A percentile compares a stretch with the other conserved stretches of the same genome.
Conservation (phyloP, 148 eudicot species). For the Diospyros lotus region DNA sequence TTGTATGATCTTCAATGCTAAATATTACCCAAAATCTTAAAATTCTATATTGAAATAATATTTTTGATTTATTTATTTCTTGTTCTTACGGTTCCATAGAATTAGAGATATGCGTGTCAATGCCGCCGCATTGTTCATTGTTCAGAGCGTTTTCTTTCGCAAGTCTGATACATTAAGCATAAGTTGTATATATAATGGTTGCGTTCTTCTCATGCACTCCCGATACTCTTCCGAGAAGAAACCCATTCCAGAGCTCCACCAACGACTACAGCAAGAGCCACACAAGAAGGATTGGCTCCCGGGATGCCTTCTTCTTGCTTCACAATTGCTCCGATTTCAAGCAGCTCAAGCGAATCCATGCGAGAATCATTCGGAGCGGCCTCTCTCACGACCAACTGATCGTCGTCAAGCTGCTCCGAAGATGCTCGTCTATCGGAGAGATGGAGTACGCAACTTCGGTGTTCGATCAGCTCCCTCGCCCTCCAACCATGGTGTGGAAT, state of each 20-base stretch:
- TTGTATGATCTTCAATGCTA: too few species aligned
- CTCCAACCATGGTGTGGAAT: conserved; percentile 50
- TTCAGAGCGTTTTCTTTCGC: too few species aligned
- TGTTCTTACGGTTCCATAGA: too few species aligned
- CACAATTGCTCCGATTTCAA: conserved; percentile 31
- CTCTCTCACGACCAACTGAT: conserved; percentile 24
- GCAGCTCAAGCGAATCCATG: conserved; percentile 58
- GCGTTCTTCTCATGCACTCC: conserved; percentile 16
- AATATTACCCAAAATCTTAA: too few species aligned
- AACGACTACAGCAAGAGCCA: neutral
- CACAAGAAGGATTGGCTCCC: conserved; percentile 1
- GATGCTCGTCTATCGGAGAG: conserved; percentile 34
- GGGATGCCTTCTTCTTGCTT: conserved; percentile 33
- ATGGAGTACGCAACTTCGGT: conserved; percentile 38
- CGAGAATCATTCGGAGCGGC: conserved; percentile 35
- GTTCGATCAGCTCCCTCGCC: conserved; percentile 31
- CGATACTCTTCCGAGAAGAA: conserved; percentile 16
- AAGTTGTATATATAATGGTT: conserved; percentile 5
- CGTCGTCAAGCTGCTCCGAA: conserved; percentile 29
- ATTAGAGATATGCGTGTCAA: too few species aligned
- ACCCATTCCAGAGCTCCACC: conserved; percentile 5
- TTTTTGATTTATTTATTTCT: too few species aligned
- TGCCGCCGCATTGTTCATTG: too few species aligned
- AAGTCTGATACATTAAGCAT: too few species aligned
- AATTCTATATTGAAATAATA: too few species aligned